Evolutionary conservation across 2,329 filamentous ascomycete genomes (phyloP), one percentile per base, ranked within the genome.

Genomic region (Aspergillus hortae): DNA sequence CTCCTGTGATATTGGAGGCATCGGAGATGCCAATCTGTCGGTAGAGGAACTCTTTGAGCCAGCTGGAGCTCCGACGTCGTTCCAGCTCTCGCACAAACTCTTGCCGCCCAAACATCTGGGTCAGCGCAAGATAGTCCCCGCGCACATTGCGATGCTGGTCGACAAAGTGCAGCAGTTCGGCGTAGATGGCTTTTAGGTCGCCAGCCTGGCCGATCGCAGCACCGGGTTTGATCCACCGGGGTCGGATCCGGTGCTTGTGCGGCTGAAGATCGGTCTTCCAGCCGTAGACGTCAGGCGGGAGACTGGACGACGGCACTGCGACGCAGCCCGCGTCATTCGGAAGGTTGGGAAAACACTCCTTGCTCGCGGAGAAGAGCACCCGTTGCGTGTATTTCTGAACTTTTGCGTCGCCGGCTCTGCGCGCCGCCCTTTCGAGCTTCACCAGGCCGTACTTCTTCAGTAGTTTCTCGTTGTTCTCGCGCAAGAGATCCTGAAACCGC

Each of bases 401-500:
- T 3, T 56, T 48, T 41, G 64, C 58, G 19, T 62, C 51, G 27
- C 61, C 50, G 25, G 57, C 51, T 46, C 55, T 49, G 45, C 57
- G 52, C 41, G 54, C 54, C 23, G 54, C 46, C 36, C 53, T 52
- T 43, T 63, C 57, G 41, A 66, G 52, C n/a, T 56, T 54, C 36
- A 61, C 60, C 48, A 47, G 66, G 2, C 79, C 79, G 56, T 83
- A 83, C 36, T 74, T 76, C 46, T 74, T 67, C 33, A 71, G 68
- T 40, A 86, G 67, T 23, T 78, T 75, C 30, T 68, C 65, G 56
- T 87, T 83, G 25, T 78, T 80, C 46, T 76, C 74, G n/a, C 74
- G 70, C 15, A 80, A 64, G 14, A 83, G 69, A 12, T 74, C 70
- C 56, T 84, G 80, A 65, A 87, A 89, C 41, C 85, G 78, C 56